These are phyloP conservation scores for Somion occarium DNA, from an alignment of 1,284 basidiomycete genomes.

Conservation along the genomic window DNA sequence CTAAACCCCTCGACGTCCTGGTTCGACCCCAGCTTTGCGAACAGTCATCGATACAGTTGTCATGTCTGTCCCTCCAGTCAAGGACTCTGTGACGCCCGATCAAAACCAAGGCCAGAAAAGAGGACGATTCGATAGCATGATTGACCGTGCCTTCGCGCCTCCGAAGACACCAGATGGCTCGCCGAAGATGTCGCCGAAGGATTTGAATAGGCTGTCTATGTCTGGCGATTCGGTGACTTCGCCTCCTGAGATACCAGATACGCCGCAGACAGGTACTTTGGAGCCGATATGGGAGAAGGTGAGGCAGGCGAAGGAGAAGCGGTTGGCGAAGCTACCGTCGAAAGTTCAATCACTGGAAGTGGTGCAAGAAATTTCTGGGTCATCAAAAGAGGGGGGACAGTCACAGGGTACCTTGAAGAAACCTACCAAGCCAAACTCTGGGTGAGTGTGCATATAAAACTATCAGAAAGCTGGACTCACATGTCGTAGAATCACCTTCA, in stretches of 20 bases:
- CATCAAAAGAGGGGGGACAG: conserved; percentile 1
- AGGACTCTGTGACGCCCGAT: too few species aligned
- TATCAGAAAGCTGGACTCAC: conserved; percentile 5
- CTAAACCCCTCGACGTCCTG: too few species aligned
- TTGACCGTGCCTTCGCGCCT: neutral
- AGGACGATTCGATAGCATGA: neutral
- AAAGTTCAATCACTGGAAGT: conserved; percentile 62
- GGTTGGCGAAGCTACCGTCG: conserved; percentile 57
- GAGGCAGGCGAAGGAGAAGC: conserved; percentile 54
- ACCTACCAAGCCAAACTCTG: conserved; percentile 43
- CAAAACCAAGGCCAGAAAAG: too few species aligned
- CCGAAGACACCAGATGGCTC: neutral
- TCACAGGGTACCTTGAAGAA: conserved; percentile 20
- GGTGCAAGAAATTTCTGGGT: neutral
- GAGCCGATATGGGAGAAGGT: conserved; percentile 33
- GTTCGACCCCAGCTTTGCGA: too few species aligned
- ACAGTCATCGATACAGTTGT: too few species aligned
- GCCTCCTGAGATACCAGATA: neutral
- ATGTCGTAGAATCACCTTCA: conserved; percentile 50
- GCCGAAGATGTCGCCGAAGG: neutral
- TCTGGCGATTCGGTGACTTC: neutral
- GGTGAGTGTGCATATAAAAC: conserved; percentile 34
- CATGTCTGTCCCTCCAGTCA: too few species aligned
- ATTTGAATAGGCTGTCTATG: neutral
- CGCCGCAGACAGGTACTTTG: neutral